phyloP scores from a whole-genome alignment of 192 early-diverging fungal species.

The Coemansia guatemalensis region DNA sequence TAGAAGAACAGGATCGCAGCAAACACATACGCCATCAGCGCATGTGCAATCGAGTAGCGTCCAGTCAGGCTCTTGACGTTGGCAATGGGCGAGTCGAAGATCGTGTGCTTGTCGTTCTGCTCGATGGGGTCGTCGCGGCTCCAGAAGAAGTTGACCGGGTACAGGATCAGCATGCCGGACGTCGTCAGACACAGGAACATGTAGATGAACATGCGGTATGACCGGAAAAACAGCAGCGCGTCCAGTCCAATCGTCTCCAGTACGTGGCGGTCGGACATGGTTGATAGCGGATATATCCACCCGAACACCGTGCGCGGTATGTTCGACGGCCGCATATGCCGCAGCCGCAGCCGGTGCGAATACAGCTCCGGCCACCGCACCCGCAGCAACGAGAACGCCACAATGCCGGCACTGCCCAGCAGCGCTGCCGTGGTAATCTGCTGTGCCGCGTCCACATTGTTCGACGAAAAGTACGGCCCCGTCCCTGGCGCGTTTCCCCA shows the following conservation, averaged over 20 bases:
- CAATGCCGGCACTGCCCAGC: slow-evolving; percentile 35
- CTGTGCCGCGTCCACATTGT: slow-evolving; percentile 52
- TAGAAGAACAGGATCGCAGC: slow-evolving; percentile 45
- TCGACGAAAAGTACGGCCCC: slow-evolving; percentile 43
- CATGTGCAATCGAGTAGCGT: slow-evolving; percentile 34
- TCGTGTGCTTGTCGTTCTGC: slow-evolving; percentile 23
- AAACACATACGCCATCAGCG: slow-evolving; percentile 45
- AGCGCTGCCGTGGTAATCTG: slow-evolving; percentile 48
- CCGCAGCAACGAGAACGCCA: slow-evolving; percentile 49
- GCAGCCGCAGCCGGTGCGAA: slow-evolving; percentile 52
- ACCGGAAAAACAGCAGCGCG: slow-evolving; percentile 44
- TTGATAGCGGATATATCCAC: slow-evolving; percentile 50
- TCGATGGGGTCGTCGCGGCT: slow-evolving; percentile 12
- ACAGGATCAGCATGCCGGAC: slow-evolving; percentile 41
- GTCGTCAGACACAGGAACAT: slow-evolving; percentile 40
- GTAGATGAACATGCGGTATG: slow-evolving; percentile 54
- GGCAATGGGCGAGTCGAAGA: slow-evolving; percentile 47
- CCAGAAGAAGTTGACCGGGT: slow-evolving; percentile 49
- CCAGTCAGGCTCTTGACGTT: slow-evolving; percentile 24
- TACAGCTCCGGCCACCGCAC: slow-evolving; percentile 52
- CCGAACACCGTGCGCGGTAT: slow-evolving; percentile 48
- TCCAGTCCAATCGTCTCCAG: slow-evolving; percentile 55
- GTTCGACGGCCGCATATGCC: slow-evolving; percentile 48
- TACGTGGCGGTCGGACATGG: slow-evolving; percentile 52
- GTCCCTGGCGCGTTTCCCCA: slow-evolving; percentile 51